A percentile compares a stretch with the other conserved stretches of the same genome.
Evolutionary conservation across 257 asterid genomes (phyloP).

Genomic region (Rhazya stricta): DNA sequence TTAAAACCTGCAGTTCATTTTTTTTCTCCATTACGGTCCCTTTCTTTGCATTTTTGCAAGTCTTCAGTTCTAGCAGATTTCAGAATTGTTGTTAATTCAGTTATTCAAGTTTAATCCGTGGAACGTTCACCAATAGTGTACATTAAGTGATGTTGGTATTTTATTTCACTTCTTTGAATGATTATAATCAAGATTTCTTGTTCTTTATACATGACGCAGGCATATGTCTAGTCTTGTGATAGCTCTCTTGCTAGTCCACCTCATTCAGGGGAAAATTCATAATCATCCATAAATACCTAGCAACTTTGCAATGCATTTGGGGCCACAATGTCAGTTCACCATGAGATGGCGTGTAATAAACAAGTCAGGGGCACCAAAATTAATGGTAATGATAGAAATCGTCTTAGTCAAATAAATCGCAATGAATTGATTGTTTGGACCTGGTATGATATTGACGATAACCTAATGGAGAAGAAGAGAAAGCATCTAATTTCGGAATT

Average conservation of each 20-base stretch:
- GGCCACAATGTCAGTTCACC: too few species aligned
- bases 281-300: neutral
- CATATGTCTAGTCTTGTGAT: neutral
- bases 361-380: too few species aligned
- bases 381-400: neutral
- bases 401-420: neutral
- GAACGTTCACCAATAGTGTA: neutral
- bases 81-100: neutral
- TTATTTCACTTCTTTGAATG: neutral
- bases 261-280: neutral
- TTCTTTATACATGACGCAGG: neutral
- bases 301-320: neutral
- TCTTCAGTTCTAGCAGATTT: neutral
- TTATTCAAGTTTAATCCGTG: neutral
- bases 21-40: slow-evolving; percentile 1
- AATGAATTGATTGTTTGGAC: neutral
- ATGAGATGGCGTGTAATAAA: too few species aligned
- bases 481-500: too few species aligned
- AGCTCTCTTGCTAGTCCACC: neutral
- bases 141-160: neutral
- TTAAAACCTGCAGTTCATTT: slow-evolving; percentile 5
- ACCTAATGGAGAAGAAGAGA: too few species aligned
- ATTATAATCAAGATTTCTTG: neutral
- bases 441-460: neutral
- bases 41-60: neutral